Percentiles rank a stretch among this genome's conserved stretches.
Evolutionary conservation across 805 yeast genomes (phyloP).

Genomic region (Myxozyma monticola): DNA sequence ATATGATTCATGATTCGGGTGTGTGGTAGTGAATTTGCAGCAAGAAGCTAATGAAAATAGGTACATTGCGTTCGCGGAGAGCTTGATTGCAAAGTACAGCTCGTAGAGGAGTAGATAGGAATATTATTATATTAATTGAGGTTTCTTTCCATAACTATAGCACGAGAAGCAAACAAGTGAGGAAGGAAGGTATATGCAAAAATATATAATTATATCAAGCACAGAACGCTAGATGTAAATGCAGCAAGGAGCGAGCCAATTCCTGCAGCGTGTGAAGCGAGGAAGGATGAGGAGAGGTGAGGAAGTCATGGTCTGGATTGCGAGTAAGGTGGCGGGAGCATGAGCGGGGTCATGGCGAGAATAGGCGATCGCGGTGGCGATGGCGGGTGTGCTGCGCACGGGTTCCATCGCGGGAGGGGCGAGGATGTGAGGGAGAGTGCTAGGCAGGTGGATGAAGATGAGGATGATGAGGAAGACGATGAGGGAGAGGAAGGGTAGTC

Average conservation of each 20-base stretch:
- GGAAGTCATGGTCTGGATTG: no score
- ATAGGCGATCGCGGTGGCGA: background rate
- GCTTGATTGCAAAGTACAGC: constrained; percentile 34
- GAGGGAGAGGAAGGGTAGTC: constrained; percentile 3
- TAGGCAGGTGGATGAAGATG: background rate
- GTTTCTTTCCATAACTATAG: no score
- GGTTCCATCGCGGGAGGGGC: background rate
- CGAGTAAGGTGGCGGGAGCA: constrained; percentile 1
- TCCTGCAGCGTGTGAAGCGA: no score
- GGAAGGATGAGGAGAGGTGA: no score
- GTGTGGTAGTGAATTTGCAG: background rate
- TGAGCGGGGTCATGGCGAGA: background rate
- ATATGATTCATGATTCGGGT: background rate
- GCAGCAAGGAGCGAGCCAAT: no score
- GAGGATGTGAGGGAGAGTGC: background rate
- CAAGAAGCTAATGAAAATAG: constrained; percentile 15
- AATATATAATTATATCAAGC: no score
- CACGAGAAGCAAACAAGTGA: no score
- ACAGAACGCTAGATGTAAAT: no score
- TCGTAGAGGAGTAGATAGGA: no score
- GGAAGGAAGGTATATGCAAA: no score
- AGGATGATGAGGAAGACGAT: background rate
- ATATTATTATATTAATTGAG: no score
- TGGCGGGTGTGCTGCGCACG: background rate
- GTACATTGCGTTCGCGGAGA: constrained; percentile 42